Evolutionary conservation across 2,329 filamentous ascomycete species (phyloP), one percentile per base, ranked within the genome.

Genomic region (Trematosphaeria pertusa): DNA sequence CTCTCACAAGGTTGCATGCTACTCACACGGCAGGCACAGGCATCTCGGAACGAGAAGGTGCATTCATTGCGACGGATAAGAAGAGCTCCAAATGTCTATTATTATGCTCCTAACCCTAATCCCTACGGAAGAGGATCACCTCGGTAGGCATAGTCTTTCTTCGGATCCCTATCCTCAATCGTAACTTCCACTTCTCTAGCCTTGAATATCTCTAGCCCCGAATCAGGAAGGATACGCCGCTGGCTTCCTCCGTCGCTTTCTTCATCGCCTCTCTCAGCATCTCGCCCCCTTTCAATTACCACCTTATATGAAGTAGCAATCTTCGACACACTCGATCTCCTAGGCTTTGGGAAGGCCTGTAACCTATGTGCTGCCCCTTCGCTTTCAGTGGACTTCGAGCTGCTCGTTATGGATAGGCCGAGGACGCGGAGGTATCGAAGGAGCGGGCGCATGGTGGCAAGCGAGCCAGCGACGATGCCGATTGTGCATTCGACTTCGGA

Each of bases 401-500:
- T 48, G 37, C 48, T 54, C 10, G 32, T 48, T 4, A 38, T 39
- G 12, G 64, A 52, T 6, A 61, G 46, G 6, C 62, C 56, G 12
- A 68, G 54, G 26, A 58, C 65, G 24, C 46, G 40, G 7, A 47
- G 7, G 19, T 38, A 44, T 8, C 36, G 39, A 1, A 76, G 67
- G 7, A 77, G 54, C 3, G 74, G 73, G 1, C 73, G 73, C n/a
- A 77, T 67, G 7, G 73, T 70, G 3, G 73, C 69, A 26, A 76
- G 59, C 15, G 73, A 76, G 9, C 73, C 75, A 12, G 75, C 74
- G 4, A 73, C 65, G 52, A 79, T 75, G 14, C 75, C 76, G 32
- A 73, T 72, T 10, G 70, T 75, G 46, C 72, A 71, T 50, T 77
- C 76, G 24, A 75, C 60, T 32, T 77, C 60, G 9, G 72, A 74